A percentile compares a stretch with the other conserved stretches of the same genome.
These are phyloP conservation scores for Debaryomyces tyrocola DNA, from an alignment of 805 yeast species.

Conservation along the genomic window DNA sequence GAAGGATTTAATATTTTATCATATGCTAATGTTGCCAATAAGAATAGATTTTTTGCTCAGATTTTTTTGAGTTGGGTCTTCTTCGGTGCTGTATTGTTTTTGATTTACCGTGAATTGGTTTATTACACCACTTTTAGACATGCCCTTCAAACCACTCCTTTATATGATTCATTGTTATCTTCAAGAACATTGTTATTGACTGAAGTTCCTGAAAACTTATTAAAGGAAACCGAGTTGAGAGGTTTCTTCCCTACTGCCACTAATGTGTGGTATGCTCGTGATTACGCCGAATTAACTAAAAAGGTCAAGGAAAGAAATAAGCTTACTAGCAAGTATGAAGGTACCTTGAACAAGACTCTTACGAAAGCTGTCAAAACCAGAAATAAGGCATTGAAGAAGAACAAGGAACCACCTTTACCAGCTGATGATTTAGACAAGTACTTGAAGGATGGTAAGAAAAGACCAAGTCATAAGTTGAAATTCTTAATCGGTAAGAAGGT, in stretches of 20 bases:
- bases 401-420: slow-evolving; percentile 54
- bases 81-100: slow-evolving; percentile 63
- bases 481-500: slow-evolving; percentile 80
- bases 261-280: slow-evolving; percentile 63
- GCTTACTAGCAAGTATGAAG: slow-evolving; percentile 61
- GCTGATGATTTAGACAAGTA: slow-evolving; percentile 59
- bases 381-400: slow-evolving; percentile 57
- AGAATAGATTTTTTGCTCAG: slow-evolving; percentile 70
- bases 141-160: slow-evolving; percentile 69
- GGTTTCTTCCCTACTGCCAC: slow-evolving; percentile 63
- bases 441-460: slow-evolving; percentile 64
- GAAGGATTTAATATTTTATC: slow-evolving; percentile 66
- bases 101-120: slow-evolving; percentile 72
- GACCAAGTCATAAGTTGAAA: slow-evolving; percentile 79
- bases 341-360: slow-evolving; percentile 59
- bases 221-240: slow-evolving; percentile 51
- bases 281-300: slow-evolving; percentile 56
- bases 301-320: slow-evolving; percentile 63
- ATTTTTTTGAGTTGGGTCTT: slow-evolving; percentile 73
- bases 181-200: slow-evolving; percentile 74
- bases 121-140: slow-evolving; percentile 74
- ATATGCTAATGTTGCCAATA: slow-evolving; percentile 60
- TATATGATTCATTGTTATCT: slow-evolving; percentile 65
- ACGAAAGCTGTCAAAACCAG: slow-evolving; percentile 59
- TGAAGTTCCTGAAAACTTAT: slow-evolving; percentile 54